These are phyloP conservation scores for Fusarium sp. DNA, from an alignment of 2,329 filamentous ascomycete species.

Conservation along the genomic window DNA sequence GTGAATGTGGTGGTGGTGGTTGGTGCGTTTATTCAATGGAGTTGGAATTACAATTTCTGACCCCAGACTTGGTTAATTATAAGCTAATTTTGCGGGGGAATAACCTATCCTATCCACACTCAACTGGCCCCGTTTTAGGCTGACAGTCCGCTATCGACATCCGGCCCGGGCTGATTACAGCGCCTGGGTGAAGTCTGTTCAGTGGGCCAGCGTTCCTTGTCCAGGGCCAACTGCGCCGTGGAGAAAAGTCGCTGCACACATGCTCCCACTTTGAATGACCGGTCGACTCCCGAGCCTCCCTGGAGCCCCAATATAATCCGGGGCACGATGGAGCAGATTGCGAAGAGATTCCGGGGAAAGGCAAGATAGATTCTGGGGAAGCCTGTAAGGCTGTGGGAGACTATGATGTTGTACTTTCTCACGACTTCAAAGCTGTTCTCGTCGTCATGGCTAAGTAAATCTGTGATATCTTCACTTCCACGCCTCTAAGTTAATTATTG, in stretches of 20 bases:
- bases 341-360: conserved; percentile 35
- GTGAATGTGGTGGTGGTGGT: conserved; percentile 18
- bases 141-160: background rate
- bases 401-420: conserved; percentile 23
- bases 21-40: conserved; percentile 12
- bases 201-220: conserved; percentile 14
- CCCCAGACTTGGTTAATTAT: conserved; percentile 23
- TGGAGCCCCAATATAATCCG: conserved; percentile 26
- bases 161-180: conserved; percentile 37
- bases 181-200: conserved; percentile 11
- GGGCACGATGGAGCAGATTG: conserved; percentile 27
- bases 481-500: conserved; percentile 2
- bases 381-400: conserved; percentile 16
- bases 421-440: background rate
- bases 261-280: conserved; percentile 33
- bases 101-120: conserved; percentile 14
- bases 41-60: conserved; percentile 20
- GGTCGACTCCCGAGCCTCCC: conserved; percentile 30
- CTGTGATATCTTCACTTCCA: conserved; percentile 15
- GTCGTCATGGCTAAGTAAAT: no score
- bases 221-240: conserved; percentile 5
- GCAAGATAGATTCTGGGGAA: conserved; percentile 40
- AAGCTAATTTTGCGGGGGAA: conserved; percentile 31
- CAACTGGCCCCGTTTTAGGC: conserved; percentile 3
- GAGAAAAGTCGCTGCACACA: conserved; percentile 7